Evolutionary conservation across 1,284 basidiomycete species (phyloP).

Genomic region (Chiua sp.): DNA sequence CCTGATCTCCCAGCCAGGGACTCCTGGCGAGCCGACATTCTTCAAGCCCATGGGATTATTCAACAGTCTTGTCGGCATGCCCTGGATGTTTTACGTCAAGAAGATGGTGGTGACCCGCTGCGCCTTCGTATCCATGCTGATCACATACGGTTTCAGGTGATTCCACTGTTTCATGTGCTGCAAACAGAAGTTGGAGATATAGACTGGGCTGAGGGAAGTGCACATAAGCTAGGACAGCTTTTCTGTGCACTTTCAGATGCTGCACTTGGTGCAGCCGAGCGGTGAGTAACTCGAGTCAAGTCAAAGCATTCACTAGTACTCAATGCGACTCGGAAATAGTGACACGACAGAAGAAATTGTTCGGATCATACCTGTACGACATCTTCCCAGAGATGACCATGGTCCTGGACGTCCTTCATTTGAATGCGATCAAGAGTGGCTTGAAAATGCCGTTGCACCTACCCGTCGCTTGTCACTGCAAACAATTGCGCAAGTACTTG

Average conservation of each 20-base stretch:
- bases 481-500: neutral
- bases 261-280: too few relatives aligned
- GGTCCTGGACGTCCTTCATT: neutral
- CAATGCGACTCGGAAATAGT: too few relatives aligned
- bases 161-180: neutral
- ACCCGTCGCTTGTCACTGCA: neutral
- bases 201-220: neutral
- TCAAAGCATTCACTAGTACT: too few relatives aligned
- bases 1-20: neutral
- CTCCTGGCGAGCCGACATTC: neutral
- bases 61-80: neutral
- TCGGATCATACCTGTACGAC: neutral
- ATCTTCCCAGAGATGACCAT: neutral
- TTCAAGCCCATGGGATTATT: neutral
- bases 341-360: neutral
- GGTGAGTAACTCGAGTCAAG: too few relatives aligned
- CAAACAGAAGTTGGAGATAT: neutral
- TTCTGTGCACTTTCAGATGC: too few relatives aligned
- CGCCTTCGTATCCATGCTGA: neutral
- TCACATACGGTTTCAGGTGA: neutral
- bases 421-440: neutral
- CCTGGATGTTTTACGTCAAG: neutral
- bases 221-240: too few relatives aligned
- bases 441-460: neutral
- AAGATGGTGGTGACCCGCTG: neutral